Percentiles rank a stretch among this genome's conserved stretches.
These are phyloP conservation scores for Uronychia binucleata DNA, from an alignment of 73 alveolate species.

Conservation along the genomic window DNA sequence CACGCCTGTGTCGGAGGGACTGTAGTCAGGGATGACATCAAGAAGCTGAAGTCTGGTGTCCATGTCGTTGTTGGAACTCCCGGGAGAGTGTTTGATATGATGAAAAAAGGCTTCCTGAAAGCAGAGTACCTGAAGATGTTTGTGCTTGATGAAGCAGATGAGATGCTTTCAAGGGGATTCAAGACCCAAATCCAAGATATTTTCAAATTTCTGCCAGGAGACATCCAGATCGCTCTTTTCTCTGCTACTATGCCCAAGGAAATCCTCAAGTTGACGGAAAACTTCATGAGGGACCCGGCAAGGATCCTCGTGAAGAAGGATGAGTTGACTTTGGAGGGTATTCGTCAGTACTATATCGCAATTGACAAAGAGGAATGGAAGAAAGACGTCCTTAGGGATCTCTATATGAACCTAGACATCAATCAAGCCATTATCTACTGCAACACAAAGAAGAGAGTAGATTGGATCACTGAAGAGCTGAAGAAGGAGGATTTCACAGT, in stretches of 20 bases:
- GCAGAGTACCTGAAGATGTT: slow-evolving; percentile 78
- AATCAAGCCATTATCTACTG: slow-evolving; percentile 89
- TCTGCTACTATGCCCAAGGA: slow-evolving; percentile 92
- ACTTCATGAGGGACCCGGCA: slow-evolving; percentile 88
- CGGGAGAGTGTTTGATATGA: slow-evolving; percentile 93
- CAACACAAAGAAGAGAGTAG: slow-evolving; percentile 75
- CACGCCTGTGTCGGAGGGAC: slow-evolving; percentile 94
- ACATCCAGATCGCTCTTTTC: slow-evolving; percentile 83
- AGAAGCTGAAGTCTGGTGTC: slow-evolving; percentile 81
- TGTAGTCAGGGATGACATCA: slow-evolving; percentile 86
- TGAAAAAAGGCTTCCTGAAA: slow-evolving; percentile 84
- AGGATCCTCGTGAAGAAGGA: slow-evolving; percentile 87
- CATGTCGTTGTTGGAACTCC: slow-evolving; percentile 96
- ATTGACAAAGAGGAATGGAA: slow-evolving; percentile 91
- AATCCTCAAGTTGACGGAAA: slow-evolving; percentile 80
- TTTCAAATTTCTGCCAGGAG: slow-evolving; percentile 87
- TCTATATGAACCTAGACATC: slow-evolving; percentile 90
- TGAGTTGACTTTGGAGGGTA: slow-evolving; percentile 87
- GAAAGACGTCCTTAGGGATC: slow-evolving; percentile 81
- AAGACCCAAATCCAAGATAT: slow-evolving; percentile 90
- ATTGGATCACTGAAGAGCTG: slow-evolving; percentile 81
- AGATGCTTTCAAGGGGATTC: slow-evolving; percentile 97
- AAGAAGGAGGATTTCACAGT: slow-evolving; percentile 77
- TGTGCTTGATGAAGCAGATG: slow-evolving; percentile 98
- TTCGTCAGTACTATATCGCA: slow-evolving; percentile 91